Conservation (phyloP, 106 monocot genomes). For the Alisma plantagoaquatica region DNA sequence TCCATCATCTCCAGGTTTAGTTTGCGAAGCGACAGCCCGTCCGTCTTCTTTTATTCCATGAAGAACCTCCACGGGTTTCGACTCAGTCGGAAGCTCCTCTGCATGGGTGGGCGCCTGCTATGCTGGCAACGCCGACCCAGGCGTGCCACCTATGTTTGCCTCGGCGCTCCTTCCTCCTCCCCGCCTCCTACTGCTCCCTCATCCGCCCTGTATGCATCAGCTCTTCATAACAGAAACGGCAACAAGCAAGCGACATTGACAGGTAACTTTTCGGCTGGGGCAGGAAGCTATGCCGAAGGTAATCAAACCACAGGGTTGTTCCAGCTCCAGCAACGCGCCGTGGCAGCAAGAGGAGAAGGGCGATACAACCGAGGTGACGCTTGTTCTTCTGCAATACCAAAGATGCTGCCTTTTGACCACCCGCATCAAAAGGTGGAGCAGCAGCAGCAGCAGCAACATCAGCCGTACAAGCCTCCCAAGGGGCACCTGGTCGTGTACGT, state of each 20-base stretch:
- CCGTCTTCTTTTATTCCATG: no score
- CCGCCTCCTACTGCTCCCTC: no score
- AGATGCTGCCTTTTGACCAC: no score
- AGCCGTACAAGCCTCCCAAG: constrained; percentile 23
- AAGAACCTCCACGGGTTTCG: constrained; percentile 7
- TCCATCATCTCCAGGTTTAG: not conserved
- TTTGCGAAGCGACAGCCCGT: not conserved
- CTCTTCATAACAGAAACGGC: not conserved
- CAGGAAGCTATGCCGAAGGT: constrained; percentile 1
- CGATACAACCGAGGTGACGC: no score
- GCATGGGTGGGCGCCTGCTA: constrained; percentile 4
- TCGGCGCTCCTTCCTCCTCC: not conserved
- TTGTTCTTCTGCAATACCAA: no score
- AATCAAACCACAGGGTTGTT: not conserved
- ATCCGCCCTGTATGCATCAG: no score
- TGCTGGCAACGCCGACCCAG: not conserved
- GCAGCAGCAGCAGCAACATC: no score
- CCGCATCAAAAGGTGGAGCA: no score
- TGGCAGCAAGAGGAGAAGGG: no score
- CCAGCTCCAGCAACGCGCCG: no score
- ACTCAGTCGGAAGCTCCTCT: constrained; percentile 5
- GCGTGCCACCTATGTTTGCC: not conserved
- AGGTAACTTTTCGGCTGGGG: not conserved
- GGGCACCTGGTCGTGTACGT: constrained; percentile 63
- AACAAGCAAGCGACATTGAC: not conserved